These are phyloP conservation scores for Aspergillus sclerotiicarbonarius DNA, from an alignment of 495 filamentous ascomycete genomes.

Conservation along the genomic window DNA sequence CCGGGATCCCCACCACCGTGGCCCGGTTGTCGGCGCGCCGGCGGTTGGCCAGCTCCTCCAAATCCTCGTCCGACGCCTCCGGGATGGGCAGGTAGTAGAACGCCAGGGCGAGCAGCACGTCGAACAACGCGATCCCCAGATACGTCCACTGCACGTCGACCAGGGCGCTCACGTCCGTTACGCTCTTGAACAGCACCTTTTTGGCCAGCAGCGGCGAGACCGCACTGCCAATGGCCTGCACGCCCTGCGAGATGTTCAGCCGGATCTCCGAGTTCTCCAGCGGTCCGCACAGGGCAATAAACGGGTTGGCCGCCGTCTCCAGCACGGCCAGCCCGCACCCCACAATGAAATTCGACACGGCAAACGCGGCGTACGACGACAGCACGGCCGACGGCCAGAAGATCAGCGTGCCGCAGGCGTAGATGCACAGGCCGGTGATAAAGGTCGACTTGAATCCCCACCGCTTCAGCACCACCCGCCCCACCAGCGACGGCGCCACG, in stretches of 20 bases:
- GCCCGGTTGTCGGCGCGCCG: conserved; percentile 51
- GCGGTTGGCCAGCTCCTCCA: conserved; percentile 54
- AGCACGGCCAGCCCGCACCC: conserved; percentile 62
- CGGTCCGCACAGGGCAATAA: conserved; percentile 67
- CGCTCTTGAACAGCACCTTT: conserved; percentile 57
- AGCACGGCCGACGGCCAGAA: conserved; percentile 74
- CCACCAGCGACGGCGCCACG: conserved; percentile 57
- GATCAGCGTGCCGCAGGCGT: conserved; percentile 62
- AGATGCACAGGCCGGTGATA: conserved; percentile 61
- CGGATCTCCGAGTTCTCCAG: conserved; percentile 63
- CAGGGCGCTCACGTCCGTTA: conserved; percentile 51
- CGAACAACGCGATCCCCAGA: conserved; percentile 65
- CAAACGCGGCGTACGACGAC: conserved; percentile 62
- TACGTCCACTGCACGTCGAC: conserved; percentile 72
- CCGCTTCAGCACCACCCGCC: conserved; percentile 53
- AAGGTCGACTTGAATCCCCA: conserved; percentile 70
- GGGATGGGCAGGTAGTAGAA: conserved; percentile 67
- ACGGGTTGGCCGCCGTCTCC: conserved; percentile 66
- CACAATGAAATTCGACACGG: conserved; percentile 66
- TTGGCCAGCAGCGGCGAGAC: conserved; percentile 61
- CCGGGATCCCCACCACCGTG: conserved; percentile 41
- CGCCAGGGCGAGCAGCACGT: conserved; percentile 58
- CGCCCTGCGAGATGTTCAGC: conserved; percentile 63
- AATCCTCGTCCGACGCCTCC: conserved; percentile 63
- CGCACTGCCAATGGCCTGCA: conserved; percentile 66